Evolutionary conservation across 2,329 filamentous ascomycete genomes (phyloP).

Genomic region (Colletotrichum trifolii): DNA sequence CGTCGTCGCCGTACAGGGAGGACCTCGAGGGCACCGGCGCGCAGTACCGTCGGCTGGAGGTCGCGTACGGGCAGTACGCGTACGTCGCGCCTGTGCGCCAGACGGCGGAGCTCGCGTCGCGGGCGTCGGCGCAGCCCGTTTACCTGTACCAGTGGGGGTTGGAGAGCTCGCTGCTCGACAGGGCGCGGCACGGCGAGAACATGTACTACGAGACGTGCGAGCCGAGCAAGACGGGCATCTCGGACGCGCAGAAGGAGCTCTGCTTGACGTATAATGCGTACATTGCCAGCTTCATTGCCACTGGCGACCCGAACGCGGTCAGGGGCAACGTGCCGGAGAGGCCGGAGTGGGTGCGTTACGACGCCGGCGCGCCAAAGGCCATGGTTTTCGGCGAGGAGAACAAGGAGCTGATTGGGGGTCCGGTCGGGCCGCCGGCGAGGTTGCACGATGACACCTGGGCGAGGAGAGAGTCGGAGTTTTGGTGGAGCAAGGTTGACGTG

Average conservation of each 20-base stretch:
- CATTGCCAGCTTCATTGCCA: constrained; percentile 51
- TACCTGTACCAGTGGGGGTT: constrained; percentile 69
- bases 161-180: constrained; percentile 47
- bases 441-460: constrained; percentile 54
- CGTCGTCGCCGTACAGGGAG: constrained; percentile 28
- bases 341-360: constrained; percentile 47
- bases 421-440: constrained; percentile 52
- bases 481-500: constrained; percentile 66
- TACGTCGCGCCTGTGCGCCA: constrained; percentile 75
- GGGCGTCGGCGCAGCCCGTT: constrained; percentile 43
- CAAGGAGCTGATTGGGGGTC: constrained; percentile 59
- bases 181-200: constrained; percentile 62
- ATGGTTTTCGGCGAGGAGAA: constrained; percentile 71
- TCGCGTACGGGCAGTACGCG: constrained; percentile 72
- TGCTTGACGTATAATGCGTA: constrained; percentile 53
- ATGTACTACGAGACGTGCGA: constrained; percentile 35
- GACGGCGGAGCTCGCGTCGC: constrained; percentile 57
- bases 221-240: constrained; percentile 55
- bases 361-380: constrained; percentile 45
- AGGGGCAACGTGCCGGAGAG: constrained; percentile 44
- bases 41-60: constrained; percentile 68
- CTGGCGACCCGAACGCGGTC: constrained; percentile 26
- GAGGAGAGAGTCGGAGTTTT: constrained; percentile 64
- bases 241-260: constrained; percentile 47
- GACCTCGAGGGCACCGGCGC: constrained; percentile 50